phyloP scores from a whole-genome alignment of 768 basidiomycete genomes.

The Multifurca ochricompacta region DNA sequence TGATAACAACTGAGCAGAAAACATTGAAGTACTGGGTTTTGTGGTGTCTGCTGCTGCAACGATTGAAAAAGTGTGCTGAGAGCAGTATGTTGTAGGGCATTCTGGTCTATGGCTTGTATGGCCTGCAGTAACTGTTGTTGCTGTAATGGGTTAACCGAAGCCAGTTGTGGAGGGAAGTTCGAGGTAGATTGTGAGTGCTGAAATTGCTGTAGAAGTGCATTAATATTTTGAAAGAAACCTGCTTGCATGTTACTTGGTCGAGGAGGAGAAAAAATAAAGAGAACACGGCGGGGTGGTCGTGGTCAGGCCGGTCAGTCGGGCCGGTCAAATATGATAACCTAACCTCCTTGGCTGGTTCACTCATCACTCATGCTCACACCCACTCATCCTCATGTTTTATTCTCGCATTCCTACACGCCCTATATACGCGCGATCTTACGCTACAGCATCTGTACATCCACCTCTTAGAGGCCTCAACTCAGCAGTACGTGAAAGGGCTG shows the following conservation, averaged over 20 bases:
- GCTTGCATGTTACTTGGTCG: neutral
- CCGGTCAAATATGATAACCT: neutral
- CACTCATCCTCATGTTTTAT: neutral
- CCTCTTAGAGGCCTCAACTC: slow-evolving; percentile 44
- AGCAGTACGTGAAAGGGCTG: slow-evolving; percentile 52
- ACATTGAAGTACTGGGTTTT: neutral
- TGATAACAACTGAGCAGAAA: slow-evolving; percentile 10
- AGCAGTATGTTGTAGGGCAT: neutral
- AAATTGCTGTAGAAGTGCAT: slow-evolving; percentile 5
- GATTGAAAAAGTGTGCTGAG: slow-evolving; percentile 2
- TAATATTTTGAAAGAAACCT: neutral
- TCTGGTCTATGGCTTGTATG: neutral
- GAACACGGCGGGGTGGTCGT: too few species aligned
- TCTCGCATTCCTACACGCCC: slow-evolving; percentile 9
- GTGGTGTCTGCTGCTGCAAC: slow-evolving; percentile 3
- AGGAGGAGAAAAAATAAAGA: too few species aligned
- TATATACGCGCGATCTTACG: slow-evolving; percentile 22
- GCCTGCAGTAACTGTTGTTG: neutral
- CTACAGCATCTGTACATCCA: slow-evolving; percentile 23
- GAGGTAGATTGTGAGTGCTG: neutral
- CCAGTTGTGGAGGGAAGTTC: neutral
- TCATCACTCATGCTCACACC: neutral
- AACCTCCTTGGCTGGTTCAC: too few species aligned
- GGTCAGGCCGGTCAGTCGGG: neutral
- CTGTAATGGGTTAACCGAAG: neutral